These are phyloP conservation scores for Coemansia sp. DNA, from an alignment of 192 early-diverging fungal species.

Conservation along the genomic window DNA sequence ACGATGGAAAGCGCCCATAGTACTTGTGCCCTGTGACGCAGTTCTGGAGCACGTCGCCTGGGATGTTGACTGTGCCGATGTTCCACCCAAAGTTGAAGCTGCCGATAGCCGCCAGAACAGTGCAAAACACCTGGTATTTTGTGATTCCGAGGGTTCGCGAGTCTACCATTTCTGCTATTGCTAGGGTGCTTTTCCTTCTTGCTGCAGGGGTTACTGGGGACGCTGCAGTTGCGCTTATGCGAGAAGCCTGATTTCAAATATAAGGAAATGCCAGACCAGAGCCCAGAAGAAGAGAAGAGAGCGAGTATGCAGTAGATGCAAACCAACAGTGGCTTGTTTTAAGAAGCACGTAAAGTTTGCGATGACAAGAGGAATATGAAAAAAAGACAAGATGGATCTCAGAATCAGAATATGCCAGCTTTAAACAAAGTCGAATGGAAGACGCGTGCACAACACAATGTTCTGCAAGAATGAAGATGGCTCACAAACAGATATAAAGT, in stretches of 20 bases:
- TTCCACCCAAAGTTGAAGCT: conserved; percentile 61
- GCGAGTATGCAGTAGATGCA: background rate
- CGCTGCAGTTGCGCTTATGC: too few relatives aligned
- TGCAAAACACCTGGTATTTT: conserved; percentile 50
- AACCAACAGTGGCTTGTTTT: background rate
- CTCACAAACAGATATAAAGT: background rate
- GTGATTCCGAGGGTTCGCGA: conserved; percentile 54
- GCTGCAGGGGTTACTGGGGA: too few relatives aligned
- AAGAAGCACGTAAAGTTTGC: background rate
- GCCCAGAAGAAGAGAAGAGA: background rate
- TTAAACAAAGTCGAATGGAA: too few relatives aligned
- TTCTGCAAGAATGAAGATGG: background rate
- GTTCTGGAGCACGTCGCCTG: conserved; percentile 58
- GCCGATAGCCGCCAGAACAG: conserved; percentile 52
- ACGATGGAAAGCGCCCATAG: conserved; percentile 53
- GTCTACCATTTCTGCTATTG: conserved; percentile 35
- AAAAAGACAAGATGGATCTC: background rate
- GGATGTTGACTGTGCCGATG: conserved; percentile 61
- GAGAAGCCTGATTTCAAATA: background rate
- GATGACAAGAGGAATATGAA: background rate
- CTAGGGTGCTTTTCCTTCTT: background rate
- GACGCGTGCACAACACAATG: background rate
- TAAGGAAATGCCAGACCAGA: background rate
- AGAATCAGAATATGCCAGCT: background rate
- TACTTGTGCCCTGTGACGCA: conserved; percentile 54